These are phyloP conservation scores for Candida maltosa DNA, from an alignment of 805 yeast genomes.

Conservation along the genomic window DNA sequence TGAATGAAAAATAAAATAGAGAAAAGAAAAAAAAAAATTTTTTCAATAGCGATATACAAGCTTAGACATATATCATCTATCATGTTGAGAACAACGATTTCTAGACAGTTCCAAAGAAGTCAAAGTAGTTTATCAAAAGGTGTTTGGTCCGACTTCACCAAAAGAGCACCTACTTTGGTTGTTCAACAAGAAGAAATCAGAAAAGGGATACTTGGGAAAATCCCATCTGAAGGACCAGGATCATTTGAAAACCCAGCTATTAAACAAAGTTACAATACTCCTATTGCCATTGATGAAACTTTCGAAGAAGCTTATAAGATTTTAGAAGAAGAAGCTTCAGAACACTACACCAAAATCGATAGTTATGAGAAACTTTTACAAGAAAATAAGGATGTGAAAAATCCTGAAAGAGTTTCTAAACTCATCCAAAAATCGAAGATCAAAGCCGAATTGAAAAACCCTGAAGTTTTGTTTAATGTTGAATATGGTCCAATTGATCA, in stretches of 20 bases:
- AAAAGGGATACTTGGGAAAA: slow-evolving; percentile 20
- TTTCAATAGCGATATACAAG: too few relatives aligned
- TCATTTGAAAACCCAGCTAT: slow-evolving; percentile 43
- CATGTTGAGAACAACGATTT: not conserved
- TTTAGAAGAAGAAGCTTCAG: slow-evolving; percentile 48
- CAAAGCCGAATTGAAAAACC: slow-evolving; percentile 72
- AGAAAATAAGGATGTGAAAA: slow-evolving; percentile 14
- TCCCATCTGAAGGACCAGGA: slow-evolving; percentile 46
- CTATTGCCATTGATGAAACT: slow-evolving; percentile 66
- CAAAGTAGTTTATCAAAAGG: slow-evolving; percentile 1
- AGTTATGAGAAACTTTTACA: slow-evolving; percentile 25
- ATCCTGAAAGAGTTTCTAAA: slow-evolving; percentile 12
- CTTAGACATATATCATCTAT: too few relatives aligned
- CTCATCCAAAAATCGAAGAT: slow-evolving; percentile 36
- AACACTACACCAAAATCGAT: slow-evolving; percentile 37
- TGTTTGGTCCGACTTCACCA: slow-evolving; percentile 32
- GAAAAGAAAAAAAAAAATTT: not conserved
- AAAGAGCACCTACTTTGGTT: slow-evolving; percentile 26
- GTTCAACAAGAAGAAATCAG: slow-evolving; percentile 17
- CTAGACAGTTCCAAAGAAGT: not conserved
- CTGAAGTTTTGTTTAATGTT: slow-evolving; percentile 77
- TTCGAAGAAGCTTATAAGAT: slow-evolving; percentile 66
- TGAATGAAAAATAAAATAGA: not conserved
- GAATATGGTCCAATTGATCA: slow-evolving; percentile 40
- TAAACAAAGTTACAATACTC: slow-evolving; percentile 59